Evolutionary conservation across 176 grass and related monocot genomes (phyloP).

Genomic region (Bolboschoenus planiculmis): DNA sequence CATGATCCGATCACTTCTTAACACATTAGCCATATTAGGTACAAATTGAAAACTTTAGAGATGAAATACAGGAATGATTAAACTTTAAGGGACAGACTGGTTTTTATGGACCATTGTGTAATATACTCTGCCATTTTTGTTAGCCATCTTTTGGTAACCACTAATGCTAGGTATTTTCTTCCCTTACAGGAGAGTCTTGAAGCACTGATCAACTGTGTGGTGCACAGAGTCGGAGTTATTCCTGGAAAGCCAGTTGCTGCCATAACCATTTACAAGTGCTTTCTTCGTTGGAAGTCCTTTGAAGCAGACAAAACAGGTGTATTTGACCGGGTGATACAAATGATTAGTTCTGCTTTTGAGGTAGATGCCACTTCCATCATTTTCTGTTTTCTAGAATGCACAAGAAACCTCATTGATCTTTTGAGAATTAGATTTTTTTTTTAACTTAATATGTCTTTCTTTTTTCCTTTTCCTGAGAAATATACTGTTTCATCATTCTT

Average conservation of each 20-base stretch:
- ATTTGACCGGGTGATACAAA: conserved; percentile 82
- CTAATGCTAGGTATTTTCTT: conserved; percentile 20
- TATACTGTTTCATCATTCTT: neutral
- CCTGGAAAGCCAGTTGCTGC: conserved; percentile 78
- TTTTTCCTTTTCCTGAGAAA: no score
- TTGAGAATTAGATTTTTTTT: neutral
- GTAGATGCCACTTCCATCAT: conserved; percentile 35
- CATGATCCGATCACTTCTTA: neutral
- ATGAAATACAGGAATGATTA: neutral
- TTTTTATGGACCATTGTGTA: neutral
- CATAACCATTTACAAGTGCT: conserved; percentile 90
- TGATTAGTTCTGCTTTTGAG: conserved; percentile 78
- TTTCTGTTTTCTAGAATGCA: conserved; percentile 7
- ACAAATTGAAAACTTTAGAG: neutral
- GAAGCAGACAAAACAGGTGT: conserved; percentile 84
- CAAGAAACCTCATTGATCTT: conserved; percentile 3
- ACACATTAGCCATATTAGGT: neutral
- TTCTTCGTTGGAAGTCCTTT: conserved; percentile 92
- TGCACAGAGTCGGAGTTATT: conserved; percentile 67
- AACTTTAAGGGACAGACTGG: neutral
- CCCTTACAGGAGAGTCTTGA: conserved; percentile 73
- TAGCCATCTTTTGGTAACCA: neutral
- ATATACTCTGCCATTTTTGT: conserved; percentile 4
- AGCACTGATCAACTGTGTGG: conserved; percentile 56
- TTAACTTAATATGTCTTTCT: neutral